Evolutionary conservation across 768 basidiomycete genomes (phyloP), one percentile per base, ranked within the genome.

Genomic region (Polyporus arcularius): DNA sequence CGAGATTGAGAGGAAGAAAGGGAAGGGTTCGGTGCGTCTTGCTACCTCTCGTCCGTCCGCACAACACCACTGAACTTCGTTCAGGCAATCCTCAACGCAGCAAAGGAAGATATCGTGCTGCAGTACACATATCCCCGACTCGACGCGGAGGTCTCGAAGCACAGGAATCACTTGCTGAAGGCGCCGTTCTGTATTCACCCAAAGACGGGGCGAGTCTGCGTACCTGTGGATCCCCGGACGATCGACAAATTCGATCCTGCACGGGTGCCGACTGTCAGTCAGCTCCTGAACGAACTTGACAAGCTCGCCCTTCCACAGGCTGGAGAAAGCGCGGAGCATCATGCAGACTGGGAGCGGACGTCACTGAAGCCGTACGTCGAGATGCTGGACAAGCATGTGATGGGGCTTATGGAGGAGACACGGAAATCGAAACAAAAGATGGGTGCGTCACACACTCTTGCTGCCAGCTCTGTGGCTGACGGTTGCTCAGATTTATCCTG

Each of bases 151-250:
- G 97, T 99, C 31, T 96, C 95, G 3, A 96, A 98, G 70, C 93
- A 96, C 70, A 84, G 95, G 52, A 98, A 99, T 76, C 97, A 99
- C 79, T 82, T 99, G 77, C 84, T 99, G 55, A 99, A 99, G 75
- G 90, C 94, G 21, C 97, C 97, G 0, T 99, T 99, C 75, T 97
- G 96, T 71, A 79, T 98, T 0, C 97, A 99, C 74, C 97, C 97
- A 0, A 92, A 92, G 64, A 99, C 97, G 2, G 97, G 96, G 1
- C 85, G 94, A 32, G 86, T 99, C 9, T 99, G 96, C 71, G 92
- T 99, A 2, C 97, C 96, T 1, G 80, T 98, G 16, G 90, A 96
- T 69, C 89, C 94, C 4, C 75, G 75, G 38, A 72, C 75, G 35
- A 83, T 98, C 32, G 86, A 93, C 56, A 78, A 82, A 1, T 99